These are phyloP conservation scores for Eragrostis nindensis DNA, from an alignment of 176 grass and related monocot genomes.

Conservation along the genomic window DNA sequence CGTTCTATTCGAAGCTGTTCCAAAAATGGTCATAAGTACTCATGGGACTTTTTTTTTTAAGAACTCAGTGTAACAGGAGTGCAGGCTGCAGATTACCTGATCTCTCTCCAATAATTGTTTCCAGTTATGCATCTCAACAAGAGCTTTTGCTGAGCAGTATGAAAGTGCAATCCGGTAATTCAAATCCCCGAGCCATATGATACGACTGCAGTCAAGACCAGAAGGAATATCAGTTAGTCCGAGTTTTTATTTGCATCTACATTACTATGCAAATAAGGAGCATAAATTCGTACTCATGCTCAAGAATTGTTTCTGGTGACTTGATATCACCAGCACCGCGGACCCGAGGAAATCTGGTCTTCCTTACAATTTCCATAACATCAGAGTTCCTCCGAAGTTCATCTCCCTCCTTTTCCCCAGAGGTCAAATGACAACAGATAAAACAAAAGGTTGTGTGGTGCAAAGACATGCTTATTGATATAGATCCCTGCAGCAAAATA, in stretches of 20 bases:
- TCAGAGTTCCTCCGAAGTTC: constrained; percentile 86
- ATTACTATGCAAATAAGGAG: constrained; percentile 26
- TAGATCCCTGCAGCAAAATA: constrained; percentile 77
- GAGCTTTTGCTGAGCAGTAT: constrained; percentile 78
- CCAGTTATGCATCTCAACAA: constrained; percentile 96
- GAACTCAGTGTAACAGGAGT: background rate
- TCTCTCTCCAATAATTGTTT: constrained; percentile 93
- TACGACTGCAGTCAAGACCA: constrained; percentile 57
- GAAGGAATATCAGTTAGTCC: background rate
- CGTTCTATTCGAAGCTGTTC: constrained; percentile 83
- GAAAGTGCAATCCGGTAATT: constrained; percentile 97
- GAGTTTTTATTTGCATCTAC: background rate
- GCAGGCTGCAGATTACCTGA: constrained; percentile 59
- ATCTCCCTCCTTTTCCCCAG: constrained; percentile 96
- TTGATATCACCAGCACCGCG: constrained; percentile 50
- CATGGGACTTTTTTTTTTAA: background rate
- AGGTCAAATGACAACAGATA: constrained; percentile 87
- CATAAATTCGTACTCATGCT: constrained; percentile 72
- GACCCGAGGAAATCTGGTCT: constrained; percentile 85
- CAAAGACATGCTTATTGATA: constrained; percentile 97
- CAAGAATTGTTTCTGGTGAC: constrained; percentile 88
- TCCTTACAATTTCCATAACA: constrained; percentile 85
- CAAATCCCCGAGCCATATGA: constrained; percentile 99
- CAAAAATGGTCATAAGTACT: constrained; percentile 17
- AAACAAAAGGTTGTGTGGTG: constrained; percentile 93